Evolutionary conservation across 176 grass and related monocot genomes (phyloP), one percentile per base, ranked within the genome.

Genomic region (Eragrostis nindensis): DNA sequence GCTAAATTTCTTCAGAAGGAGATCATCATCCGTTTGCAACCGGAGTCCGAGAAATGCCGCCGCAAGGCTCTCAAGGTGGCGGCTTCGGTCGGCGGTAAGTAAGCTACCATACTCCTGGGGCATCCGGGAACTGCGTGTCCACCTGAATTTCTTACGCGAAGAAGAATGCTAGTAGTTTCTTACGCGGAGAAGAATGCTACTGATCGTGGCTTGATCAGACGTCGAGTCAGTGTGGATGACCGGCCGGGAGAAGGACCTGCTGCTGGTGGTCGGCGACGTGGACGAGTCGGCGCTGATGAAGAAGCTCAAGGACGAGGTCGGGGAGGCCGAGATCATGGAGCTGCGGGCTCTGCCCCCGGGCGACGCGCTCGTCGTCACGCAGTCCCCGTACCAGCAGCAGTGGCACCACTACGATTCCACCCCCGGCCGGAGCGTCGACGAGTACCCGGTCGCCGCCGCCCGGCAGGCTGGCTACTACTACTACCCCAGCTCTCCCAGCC

Each of bases 251-350:
- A 77, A 17, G 57, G 59, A 72, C 13, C 73, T 86, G 65, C 78
- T 90, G 56, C 16, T 82, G 78, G 78, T 90, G 83, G 68, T 78
- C 73, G 83, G 88, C 72, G 66, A 82, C 49, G 78, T 90, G 40
- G 88, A 90, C 78, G 72, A 62, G 19, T 22, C 49, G 72, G 11
- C 18, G 24, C 82, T 86, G 73, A 78, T 32, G 11, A 66, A 64
- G 78, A 90, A 82, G 30, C 57, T 82, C 18, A 32, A 55, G 66
- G 78, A 66, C 67, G 73, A 78, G 74, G 72, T 86, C 66, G 88
- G 88, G 57, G 71, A 82, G 46, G 83, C 78, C 17, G 78, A 86
- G 66, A 71, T 82, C 46, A 46, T 90, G 30, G 73, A 90, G 66
- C 76, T 89, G 52, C 68, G 70, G 32, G 70, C 87, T 17, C 36